Evolutionary conservation across 495 filamentous ascomycete genomes (phyloP).

Genomic region (Penicillium argentinense): DNA sequence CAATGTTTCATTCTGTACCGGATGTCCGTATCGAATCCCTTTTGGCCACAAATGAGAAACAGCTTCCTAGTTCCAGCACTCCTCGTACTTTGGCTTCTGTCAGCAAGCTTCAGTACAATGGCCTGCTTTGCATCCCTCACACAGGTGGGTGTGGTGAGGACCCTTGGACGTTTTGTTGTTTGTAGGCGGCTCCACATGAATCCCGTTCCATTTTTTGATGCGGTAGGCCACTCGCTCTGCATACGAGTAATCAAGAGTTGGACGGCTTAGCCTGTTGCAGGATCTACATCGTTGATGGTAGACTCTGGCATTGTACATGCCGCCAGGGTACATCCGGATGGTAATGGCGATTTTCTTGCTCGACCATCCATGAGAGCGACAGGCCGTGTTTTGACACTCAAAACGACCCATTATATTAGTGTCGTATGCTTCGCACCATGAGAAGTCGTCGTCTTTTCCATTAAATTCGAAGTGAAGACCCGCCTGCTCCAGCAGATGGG

Average conservation of each 20-base stretch:
- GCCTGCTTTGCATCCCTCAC: slow-evolving; percentile 42
- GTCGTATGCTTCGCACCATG: not conserved
- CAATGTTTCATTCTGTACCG: too few relatives aligned
- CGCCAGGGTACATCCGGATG: not conserved
- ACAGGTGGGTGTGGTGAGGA: slow-evolving; percentile 34
- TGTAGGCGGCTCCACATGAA: slow-evolving; percentile 24
- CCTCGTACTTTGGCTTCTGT: too few relatives aligned
- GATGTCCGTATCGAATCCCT: too few relatives aligned
- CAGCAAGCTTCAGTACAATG: too few relatives aligned
- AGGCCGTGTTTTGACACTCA: not conserved
- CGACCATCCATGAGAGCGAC: not conserved
- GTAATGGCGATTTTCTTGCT: not conserved
- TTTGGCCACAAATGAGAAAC: too few relatives aligned
- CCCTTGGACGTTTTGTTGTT: slow-evolving; percentile 20
- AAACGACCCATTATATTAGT: not conserved
- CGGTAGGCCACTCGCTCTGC: not conserved
- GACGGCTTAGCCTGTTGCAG: not conserved
- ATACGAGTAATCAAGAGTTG: not conserved
- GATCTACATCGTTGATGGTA: not conserved
- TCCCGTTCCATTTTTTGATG: slow-evolving; percentile 34
- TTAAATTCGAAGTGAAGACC: too few relatives aligned
- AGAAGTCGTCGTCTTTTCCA: too few relatives aligned
- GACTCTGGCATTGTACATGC: not conserved
- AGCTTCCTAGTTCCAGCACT: too few relatives aligned
- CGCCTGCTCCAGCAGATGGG: too few relatives aligned